Evolutionary conservation across 1,284 basidiomycete genomes (phyloP), one percentile per base, ranked within the genome.

Genomic region (Uromyces viciae-fabae): DNA sequence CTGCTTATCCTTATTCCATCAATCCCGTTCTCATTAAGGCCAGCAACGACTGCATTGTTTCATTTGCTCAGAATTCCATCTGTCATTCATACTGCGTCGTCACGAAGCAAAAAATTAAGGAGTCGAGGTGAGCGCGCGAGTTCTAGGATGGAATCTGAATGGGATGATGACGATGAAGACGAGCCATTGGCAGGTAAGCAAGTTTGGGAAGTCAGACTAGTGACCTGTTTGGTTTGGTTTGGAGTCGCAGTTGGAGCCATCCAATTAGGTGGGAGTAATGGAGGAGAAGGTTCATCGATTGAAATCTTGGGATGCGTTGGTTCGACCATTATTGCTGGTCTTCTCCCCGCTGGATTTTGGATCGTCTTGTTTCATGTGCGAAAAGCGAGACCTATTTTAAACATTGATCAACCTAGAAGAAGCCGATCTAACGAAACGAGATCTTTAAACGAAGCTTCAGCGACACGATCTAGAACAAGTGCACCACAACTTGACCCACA

Each of bases 291-390:
- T 83, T 36, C 80, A 28, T 60, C 82, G 33, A 82, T 83, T 1
- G 82, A 84, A 74, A 80, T 84, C 28, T 79, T 81, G 0, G 83
- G 83, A 1, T 83, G 82, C n/a, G 73, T 83, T 0, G 78, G 82
- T 0, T 66, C 64, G 0, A 83, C 83, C 0, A 28, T 83, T 17
- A 76, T 83, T 28, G 82, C 82, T 7, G 85, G 75, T 76, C 82
- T 81, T 42, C 82, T 84, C 19, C 83, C 83, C 83, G 84, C 84
- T n/a, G 38, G 82, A 28, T 84, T 84, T 66, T 84, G 83, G 79
- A 83, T 85, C 43, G 78, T 83, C 40, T 82, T 85, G n/a, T 85
- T 85, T 81, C 85, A 85, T 82, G 82, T 85, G 33, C 82, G 84
- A 25, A 82, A 82, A 25, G 84, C 85, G 0, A 82, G 85, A 15